Evolutionary conservation across 108 stramenopile genomes (phyloP).

Genomic region (Nannochloropsis granulata): DNA sequence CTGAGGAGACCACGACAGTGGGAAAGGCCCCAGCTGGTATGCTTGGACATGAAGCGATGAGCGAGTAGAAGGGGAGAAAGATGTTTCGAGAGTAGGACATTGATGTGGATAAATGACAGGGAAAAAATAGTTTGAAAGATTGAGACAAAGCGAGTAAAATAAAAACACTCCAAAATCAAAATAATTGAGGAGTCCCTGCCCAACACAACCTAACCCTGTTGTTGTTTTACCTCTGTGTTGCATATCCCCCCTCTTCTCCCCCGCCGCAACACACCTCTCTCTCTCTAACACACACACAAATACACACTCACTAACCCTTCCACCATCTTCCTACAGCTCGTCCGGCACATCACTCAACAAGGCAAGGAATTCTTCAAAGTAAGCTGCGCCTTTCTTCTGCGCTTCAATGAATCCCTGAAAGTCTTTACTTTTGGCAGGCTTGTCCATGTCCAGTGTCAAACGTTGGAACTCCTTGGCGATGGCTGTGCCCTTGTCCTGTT

Average conservation of each 20-base stretch:
- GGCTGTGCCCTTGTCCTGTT: not conserved
- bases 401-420: not conserved
- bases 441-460: not conserved
- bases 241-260: too few species aligned
- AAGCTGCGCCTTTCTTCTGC: not conserved
- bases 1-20: too few species aligned
- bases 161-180: too few species aligned
- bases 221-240: too few species aligned
- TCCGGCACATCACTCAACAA: not conserved
- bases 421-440: not conserved
- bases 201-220: too few species aligned
- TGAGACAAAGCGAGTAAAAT: too few species aligned
- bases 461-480: not conserved
- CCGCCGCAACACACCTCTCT: too few species aligned
- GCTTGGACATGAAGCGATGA: not conserved
- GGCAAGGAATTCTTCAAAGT: not conserved
- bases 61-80: not conserved
- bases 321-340: not conserved
- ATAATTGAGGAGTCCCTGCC: too few species aligned
- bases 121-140: too few species aligned
- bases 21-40: too few species aligned
- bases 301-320: too few species aligned
- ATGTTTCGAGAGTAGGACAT: not conserved
- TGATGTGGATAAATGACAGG: not conserved
- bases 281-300: too few species aligned